Evolutionary conservation across 2,329 filamentous ascomycete species (phyloP), one percentile per base, ranked within the genome.

Genomic region (Aspergillus sp.): DNA sequence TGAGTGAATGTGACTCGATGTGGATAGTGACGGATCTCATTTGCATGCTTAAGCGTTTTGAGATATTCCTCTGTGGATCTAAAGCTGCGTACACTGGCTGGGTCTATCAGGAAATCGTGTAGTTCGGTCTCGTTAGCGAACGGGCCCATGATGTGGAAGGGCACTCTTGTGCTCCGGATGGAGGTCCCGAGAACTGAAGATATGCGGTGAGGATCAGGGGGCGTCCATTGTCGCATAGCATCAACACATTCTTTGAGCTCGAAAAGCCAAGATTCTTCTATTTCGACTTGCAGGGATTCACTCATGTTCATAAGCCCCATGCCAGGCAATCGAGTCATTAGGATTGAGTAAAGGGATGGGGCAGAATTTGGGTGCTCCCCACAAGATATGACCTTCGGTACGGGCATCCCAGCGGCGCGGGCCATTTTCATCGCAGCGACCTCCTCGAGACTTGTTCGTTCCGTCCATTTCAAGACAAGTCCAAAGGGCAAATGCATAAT

Each of bases 311-410:
- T 68, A 26, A 78, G 61, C 11, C 68, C 53, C 6, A 65, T 56
- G 5, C 76, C 74, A 18, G 73, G 75, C 52, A 77, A 58, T 26
- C 75, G 70, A n/a, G 76, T 79, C 75, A 80, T 79, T 24, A 78
- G 55, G 45, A 77, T 77, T n/a, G 75, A 77, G 29, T 67, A 29
- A 9, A 29, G 65, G 20, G 42, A 58, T 6, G 59, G 57, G 6
- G 22, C 49, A 49, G 22, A 49, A 47, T 61, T 29, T 5, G 63
- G 67, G 52, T 78, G 72, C 49, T 76, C 72, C 5, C 74, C 71
- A 42, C 66, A 76, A 55, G 59, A 65, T 22, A 78, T 24, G 3
- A 76, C 69, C 60, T 63, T 75, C 0, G 73, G 72, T 24, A 70
- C 69, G 36, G 74, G 73, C 18, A 78, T 71, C 20, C 73, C 72